Conservation (phyloP, 2,329 filamentous ascomycete genomes). For the Cyphellophora europaea region DNA sequence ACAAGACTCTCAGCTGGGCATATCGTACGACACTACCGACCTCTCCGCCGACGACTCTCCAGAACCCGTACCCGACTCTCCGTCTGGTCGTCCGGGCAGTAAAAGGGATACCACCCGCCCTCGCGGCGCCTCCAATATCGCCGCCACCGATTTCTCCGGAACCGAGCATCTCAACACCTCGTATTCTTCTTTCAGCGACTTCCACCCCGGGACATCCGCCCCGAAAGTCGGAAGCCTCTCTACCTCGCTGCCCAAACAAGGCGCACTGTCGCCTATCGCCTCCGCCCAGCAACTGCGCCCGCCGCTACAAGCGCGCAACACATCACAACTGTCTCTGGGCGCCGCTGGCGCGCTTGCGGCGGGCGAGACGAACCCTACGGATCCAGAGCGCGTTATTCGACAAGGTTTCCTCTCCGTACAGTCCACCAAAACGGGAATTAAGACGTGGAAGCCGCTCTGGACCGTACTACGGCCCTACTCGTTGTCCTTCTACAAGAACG, state of each 20-base stretch:
- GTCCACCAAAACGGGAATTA: conserved; percentile 71
- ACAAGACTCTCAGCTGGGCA: conserved; percentile 23
- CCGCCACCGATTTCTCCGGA: conserved; percentile 19
- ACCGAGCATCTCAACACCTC: conserved; percentile 58
- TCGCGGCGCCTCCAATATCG: conserved; percentile 15
- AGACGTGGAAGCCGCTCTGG: conserved; percentile 94
- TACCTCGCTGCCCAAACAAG: conserved; percentile 10
- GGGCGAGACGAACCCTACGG: conserved; percentile 46
- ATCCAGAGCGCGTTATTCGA: conserved; percentile 84
- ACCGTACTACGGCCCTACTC: conserved; percentile 78
- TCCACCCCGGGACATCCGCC: conserved; percentile 18
- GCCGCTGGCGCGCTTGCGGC: conserved; percentile 53
- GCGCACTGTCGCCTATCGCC: conserved; percentile 22
- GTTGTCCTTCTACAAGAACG: conserved; percentile 85
- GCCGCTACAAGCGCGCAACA: neutral
- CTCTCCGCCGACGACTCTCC: conserved; percentile 30
- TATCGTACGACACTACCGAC: conserved; percentile 28
- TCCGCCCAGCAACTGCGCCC: conserved; percentile 16
- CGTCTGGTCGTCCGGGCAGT: conserved; percentile 20
- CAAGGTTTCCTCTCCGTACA: conserved; percentile 84
- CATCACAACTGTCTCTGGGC: neutral
- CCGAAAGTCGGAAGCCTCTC: conserved; percentile 18
- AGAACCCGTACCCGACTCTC: conserved; percentile 25
- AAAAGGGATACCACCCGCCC: conserved; percentile 3
- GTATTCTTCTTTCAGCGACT: conserved; percentile 80